Percentiles rank a stretch among this genome's conserved stretches.
Conservation (phyloP, 768 basidiomycete genomes). For the Hericium rajendrae region DNA sequence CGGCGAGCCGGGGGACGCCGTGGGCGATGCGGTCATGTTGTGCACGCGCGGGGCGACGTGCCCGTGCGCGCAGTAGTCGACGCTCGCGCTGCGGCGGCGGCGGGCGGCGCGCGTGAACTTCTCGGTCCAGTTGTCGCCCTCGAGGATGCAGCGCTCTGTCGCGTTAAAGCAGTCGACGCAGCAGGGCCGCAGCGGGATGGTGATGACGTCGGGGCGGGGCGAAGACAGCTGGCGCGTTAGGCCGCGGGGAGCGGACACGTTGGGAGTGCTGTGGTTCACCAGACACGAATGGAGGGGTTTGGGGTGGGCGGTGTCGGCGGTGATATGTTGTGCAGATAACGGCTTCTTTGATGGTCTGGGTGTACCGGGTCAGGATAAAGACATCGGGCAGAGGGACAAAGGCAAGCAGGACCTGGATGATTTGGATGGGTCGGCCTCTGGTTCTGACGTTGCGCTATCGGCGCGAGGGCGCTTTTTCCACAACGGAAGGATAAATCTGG, state of each 20-base stretch:
- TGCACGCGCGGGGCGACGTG: background rate
- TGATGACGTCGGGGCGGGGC: slow-evolving; percentile 28
- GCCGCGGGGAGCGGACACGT: slow-evolving; percentile 2
- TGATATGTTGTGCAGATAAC: slow-evolving; percentile 31
- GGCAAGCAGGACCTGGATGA: slow-evolving; percentile 37
- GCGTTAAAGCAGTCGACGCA: slow-evolving; percentile 52
- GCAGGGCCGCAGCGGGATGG: slow-evolving; percentile 64
- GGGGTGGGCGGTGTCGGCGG: slow-evolving; percentile 22
- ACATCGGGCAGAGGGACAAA: background rate
- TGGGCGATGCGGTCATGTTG: background rate
- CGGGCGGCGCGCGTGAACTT: slow-evolving; percentile 55
- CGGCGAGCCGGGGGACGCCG: background rate
- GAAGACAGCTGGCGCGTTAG: slow-evolving; percentile 7
- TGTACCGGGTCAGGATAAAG: background rate
- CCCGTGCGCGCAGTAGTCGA: slow-evolving; percentile 12
- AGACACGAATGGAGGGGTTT: slow-evolving; percentile 44
- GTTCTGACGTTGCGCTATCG: slow-evolving; percentile 8
- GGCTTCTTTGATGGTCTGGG: slow-evolving; percentile 33
- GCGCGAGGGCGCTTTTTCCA: slow-evolving; percentile 39
- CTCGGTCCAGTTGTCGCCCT: slow-evolving; percentile 53
- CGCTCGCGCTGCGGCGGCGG: slow-evolving; percentile 36
- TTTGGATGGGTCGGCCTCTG: slow-evolving; percentile 24
- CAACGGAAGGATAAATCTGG: slow-evolving; percentile 51
- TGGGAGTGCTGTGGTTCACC: slow-evolving; percentile 33
- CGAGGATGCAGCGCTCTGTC: slow-evolving; percentile 45